Conservation (phyloP, 2,329 filamentous ascomycete species). For the Monosporascus sp. region DNA sequence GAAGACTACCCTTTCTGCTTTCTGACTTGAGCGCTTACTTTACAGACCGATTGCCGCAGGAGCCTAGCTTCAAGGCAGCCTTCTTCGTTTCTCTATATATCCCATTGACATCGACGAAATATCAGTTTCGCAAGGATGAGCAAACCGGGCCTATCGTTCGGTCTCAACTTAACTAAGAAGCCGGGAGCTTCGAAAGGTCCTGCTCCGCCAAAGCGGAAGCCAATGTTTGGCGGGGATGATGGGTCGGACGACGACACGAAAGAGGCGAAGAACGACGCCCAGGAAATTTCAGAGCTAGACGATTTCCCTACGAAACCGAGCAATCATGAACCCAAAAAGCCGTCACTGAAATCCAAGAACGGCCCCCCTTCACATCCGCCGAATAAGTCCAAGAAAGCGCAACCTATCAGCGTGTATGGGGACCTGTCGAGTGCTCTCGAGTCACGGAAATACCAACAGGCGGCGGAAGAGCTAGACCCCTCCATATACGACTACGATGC, state of each 20-base stretch:
- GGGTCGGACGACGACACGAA: constrained; percentile 49
- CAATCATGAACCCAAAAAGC: constrained; percentile 24
- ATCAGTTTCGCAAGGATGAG: constrained; percentile 16
- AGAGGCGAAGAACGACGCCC: constrained; percentile 26
- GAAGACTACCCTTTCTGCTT: no score
- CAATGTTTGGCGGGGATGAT: constrained; percentile 52
- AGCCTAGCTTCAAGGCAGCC: no score
- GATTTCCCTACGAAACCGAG: constrained; percentile 34
- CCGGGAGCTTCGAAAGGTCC: constrained; percentile 40
- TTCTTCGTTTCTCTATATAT: no score
- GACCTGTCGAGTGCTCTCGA: constrained; percentile 63
- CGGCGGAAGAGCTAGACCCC: constrained; percentile 62
- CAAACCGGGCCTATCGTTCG: constrained; percentile 42
- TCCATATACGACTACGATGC: constrained; percentile 82
- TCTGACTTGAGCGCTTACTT: no score
- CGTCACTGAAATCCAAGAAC: constrained; percentile 23
- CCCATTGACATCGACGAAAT: no score
- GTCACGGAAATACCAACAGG: constrained; percentile 58
- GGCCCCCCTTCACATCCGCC: constrained; percentile 33
- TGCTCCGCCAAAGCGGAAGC: constrained; percentile 44
- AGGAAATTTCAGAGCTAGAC: constrained; percentile 56
- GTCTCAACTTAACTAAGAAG: constrained; percentile 59
- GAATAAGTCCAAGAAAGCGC: constrained; percentile 37
- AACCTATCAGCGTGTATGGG: constrained; percentile 44
- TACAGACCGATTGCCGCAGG: no score